A percentile compares a stretch with the other conserved stretches of the same genome.
phyloP scores from a whole-genome alignment of 2,329 filamentous ascomycete genomes.

The Diaporthe ampelina region DNA sequence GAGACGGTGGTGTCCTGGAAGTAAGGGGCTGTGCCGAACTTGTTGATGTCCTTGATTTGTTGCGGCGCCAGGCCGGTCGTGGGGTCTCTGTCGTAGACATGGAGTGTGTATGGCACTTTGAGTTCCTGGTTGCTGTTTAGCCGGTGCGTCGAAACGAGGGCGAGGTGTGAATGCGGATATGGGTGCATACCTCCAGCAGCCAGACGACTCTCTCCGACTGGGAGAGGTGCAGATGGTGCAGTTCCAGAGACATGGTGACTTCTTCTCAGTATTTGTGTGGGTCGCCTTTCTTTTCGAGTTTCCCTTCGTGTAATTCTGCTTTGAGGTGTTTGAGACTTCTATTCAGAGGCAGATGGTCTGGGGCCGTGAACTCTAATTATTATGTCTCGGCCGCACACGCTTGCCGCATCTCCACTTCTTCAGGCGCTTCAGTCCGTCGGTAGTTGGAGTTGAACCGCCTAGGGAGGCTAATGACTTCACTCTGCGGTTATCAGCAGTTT shows the following conservation, averaged over 20 bases:
- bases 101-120: conserved; percentile 61
- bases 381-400: background rate
- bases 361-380: conserved; percentile 14
- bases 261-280: background rate
- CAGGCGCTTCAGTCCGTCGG: background rate
- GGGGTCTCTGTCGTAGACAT: conserved; percentile 50
- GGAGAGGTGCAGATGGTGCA: conserved; percentile 69
- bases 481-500: conserved; percentile 10
- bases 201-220: conserved; percentile 76
- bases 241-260: conserved; percentile 49
- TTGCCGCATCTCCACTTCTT: conserved; percentile 2
- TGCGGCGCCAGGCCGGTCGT: conserved; percentile 49
- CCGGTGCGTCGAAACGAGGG: background rate
- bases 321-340: background rate
- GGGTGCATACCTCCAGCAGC: conserved; percentile 66
- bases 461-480: background rate
- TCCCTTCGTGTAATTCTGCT: background rate
- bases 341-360: background rate
- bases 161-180: too few relatives aligned
- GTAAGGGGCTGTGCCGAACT: conserved; percentile 70
- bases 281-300: background rate
- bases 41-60: conserved; percentile 60
- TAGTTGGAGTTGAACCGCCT: conserved; percentile 5
- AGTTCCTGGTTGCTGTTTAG: conserved; percentile 59
- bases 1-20: conserved; percentile 69